Evolutionary conservation across 805 yeast species (phyloP).

Genomic region (Metschnikowia arizonensis): DNA sequence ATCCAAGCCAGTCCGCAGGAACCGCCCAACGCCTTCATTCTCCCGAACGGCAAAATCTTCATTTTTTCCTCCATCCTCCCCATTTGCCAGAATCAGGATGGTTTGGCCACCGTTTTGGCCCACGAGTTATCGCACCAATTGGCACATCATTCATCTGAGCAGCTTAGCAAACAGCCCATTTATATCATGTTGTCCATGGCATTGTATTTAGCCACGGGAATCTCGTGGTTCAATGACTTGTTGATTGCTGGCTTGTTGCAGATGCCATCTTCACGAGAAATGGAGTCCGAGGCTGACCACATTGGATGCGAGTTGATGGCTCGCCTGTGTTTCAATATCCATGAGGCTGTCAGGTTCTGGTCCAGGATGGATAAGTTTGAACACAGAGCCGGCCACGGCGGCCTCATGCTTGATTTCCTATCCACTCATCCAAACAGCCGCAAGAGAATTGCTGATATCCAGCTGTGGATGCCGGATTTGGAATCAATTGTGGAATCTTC

Average conservation of each 20-base stretch:
- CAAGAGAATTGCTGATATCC: slow-evolving; percentile 67
- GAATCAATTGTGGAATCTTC: slow-evolving; percentile 39
- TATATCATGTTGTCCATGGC: slow-evolving; percentile 51
- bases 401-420: slow-evolving; percentile 54
- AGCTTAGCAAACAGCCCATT: slow-evolving; percentile 71
- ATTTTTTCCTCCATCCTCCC: slow-evolving; percentile 76
- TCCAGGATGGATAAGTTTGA: slow-evolving; percentile 58
- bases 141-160: slow-evolving; percentile 88
- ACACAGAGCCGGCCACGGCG: slow-evolving; percentile 13
- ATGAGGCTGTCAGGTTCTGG: slow-evolving; percentile 77
- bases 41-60: slow-evolving; percentile 95
- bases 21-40: slow-evolving; percentile 96
- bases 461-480: slow-evolving; percentile 62
- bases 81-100: slow-evolving; percentile 78
- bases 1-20: slow-evolving; percentile 46
- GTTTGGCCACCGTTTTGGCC: slow-evolving; percentile 88
- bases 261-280: slow-evolving; percentile 84
- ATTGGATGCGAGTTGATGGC: slow-evolving; percentile 93
- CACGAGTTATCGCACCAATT: slow-evolving; percentile 95
- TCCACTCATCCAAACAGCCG: slow-evolving; percentile 87
- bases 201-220: slow-evolving; percentile 60
- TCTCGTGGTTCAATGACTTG: slow-evolving; percentile 48
- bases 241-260: slow-evolving; percentile 53
- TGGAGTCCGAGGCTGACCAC: slow-evolving; percentile 96
- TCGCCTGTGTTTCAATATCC: slow-evolving; percentile 78